A percentile compares a stretch with the other conserved stretches of the same genome.
Evolutionary conservation across 805 yeast species (phyloP).

Genomic region (Saturnispora ahearnii): DNA sequence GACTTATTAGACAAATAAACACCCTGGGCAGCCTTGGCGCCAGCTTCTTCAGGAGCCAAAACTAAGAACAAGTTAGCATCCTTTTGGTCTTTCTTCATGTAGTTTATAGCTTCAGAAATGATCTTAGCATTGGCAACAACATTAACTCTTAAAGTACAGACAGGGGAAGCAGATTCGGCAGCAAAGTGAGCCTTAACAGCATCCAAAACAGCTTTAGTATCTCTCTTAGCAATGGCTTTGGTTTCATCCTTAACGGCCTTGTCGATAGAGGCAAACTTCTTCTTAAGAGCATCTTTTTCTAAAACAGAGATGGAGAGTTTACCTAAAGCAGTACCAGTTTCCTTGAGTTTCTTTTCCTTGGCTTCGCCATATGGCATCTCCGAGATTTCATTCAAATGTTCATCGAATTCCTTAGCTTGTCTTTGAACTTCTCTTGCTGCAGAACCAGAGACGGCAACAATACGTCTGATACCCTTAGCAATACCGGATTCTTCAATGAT

Average conservation of each 20-base stretch:
- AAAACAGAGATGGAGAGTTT: constrained; percentile 75
- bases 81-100: constrained; percentile 67
- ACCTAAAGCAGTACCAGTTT: constrained; percentile 74
- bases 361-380: constrained; percentile 60
- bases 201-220: constrained; percentile 72
- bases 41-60: constrained; percentile 46
- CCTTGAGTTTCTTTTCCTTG: constrained; percentile 78
- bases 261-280: constrained; percentile 67
- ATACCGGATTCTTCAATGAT: constrained; percentile 93
- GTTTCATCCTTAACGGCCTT: constrained; percentile 82
- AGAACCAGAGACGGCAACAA: constrained; percentile 91
- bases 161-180: constrained; percentile 41
- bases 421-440: constrained; percentile 89
- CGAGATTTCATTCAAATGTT: constrained; percentile 49
- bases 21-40: constrained; percentile 87
- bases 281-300: constrained; percentile 66
- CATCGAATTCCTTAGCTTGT: constrained; percentile 63
- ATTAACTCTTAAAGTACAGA: constrained; percentile 56
- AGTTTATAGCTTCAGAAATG: constrained; percentile 83
- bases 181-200: constrained; percentile 64
- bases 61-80: constrained; percentile 71
- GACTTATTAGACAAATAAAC: constrained; percentile 75
- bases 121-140: constrained; percentile 87
- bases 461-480: constrained; percentile 97
- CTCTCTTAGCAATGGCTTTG: constrained; percentile 82